Conservation (phyloP, 805 yeast genomes). For the Saturnispora saitoi region DNA sequence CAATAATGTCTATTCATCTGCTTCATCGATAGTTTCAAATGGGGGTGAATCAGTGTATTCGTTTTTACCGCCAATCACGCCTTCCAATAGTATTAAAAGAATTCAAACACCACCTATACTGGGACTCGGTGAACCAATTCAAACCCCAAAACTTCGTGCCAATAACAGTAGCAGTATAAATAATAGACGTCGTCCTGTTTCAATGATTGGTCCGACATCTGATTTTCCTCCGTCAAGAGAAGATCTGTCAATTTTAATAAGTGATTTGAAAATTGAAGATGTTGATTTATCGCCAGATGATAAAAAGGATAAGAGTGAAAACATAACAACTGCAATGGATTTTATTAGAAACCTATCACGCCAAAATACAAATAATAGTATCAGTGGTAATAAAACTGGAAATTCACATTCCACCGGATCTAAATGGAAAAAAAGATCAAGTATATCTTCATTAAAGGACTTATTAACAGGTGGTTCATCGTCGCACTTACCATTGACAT, state of each 20-base stretch:
- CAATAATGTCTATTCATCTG: conserved; percentile 3
- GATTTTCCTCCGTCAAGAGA: conserved; percentile 2
- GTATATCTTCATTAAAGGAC: conserved; percentile 29
- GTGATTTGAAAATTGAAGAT: conserved; percentile 24
- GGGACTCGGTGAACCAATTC: not conserved
- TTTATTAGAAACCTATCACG: conserved; percentile 30
- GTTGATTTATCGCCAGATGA: conserved; percentile 25
- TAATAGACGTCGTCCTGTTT: conserved; percentile 8
- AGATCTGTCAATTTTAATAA: conserved; percentile 10
- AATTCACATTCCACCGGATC: conserved; percentile 15
- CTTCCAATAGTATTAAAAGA: not conserved
- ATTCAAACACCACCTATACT: not conserved
- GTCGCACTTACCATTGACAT: conserved; percentile 16
- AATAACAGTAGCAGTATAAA: not conserved
- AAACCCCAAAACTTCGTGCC: not conserved
- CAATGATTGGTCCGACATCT: conserved; percentile 8
- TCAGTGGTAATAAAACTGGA: not conserved
- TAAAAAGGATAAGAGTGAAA: conserved; percentile 12
- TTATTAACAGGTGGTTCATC: conserved; percentile 29
- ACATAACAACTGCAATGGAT: conserved; percentile 31
- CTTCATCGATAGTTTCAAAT: conserved; percentile 2
- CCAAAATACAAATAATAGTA: conserved; percentile 21
- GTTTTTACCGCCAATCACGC: not conserved
- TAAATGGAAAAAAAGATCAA: conserved; percentile 23
- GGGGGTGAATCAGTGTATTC: conserved; percentile 5